Base-by-base conservation (phyloP, 371 early-diverging fungal species). In the Mucor velutinosus region DNA sequence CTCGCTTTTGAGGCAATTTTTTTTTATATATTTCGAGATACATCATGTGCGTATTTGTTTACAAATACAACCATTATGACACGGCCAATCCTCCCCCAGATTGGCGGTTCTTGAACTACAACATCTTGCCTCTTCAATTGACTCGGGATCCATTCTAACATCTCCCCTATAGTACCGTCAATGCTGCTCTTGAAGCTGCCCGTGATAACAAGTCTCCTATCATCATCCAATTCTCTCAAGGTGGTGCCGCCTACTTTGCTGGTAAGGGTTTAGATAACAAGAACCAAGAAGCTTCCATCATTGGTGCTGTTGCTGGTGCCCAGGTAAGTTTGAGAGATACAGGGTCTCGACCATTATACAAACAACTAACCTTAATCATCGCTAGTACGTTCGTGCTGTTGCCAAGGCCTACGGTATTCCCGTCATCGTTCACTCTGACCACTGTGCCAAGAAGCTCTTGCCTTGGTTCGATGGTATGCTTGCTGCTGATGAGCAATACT, bases 401-500 rank as follows among this genome's bases (percentile, higher is more conserved):
- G 95, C 96, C 72, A 90, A 89, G 79, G 89, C 91, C 58, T 95
- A 95, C 67, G 96, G 95, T 66, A 86, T 95, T 67, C 95, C 95
- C 62, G 95, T 95, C 58, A 78, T 92, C 45, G 70, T 94, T 67
- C 96, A 95, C 90, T 91, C 93, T 72, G 96, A 95, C 76, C 96
- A 95, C 88, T 95, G 96, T 84, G 96, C 95, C 79, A 92, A 92
- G 86, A 94, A 94, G 87, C 91, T 95, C 64, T 84, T 95, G 58
- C 94, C 94, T 33, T 95, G 96, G 96, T 93, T 95, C 79, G 96
- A 95, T 71, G 96, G 82, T 66, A 95, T 95, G 96, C 84, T 95
- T 65, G 88, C 76, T 43, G 96, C 95, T 61, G 95, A 95, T 76
- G 95, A 95, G 76, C 89, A 82, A 62, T 94, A 95, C 90, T 95